These are phyloP conservation scores for Rhynchosporium agropyri DNA, from an alignment of 2,329 filamentous ascomycete species.

Conservation along the genomic window DNA sequence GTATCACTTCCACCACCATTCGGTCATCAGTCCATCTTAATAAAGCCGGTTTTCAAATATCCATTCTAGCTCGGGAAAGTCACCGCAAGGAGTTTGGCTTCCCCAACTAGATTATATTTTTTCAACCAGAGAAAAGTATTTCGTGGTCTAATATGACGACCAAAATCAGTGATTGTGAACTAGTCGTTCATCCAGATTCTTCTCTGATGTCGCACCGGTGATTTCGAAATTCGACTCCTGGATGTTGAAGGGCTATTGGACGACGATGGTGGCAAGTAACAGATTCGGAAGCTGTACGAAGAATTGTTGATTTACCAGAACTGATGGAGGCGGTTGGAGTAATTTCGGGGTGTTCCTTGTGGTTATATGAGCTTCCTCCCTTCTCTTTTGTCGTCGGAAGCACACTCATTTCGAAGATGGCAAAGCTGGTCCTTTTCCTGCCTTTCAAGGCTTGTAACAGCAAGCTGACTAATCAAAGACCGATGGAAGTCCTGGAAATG, in stretches of 20 bases:
- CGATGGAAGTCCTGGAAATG: neutral
- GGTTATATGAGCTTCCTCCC: neutral
- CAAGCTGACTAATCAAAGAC: neutral
- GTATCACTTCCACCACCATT: neutral
- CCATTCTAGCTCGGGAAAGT: neutral
- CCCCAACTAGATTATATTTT: neutral
- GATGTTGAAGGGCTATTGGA: neutral
- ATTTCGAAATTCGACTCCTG: constrained; percentile 1
- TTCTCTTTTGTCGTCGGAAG: neutral
- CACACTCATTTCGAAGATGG: neutral
- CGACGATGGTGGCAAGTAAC: constrained; percentile 1
- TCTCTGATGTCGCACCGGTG: neutral
- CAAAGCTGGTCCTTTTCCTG: neutral
- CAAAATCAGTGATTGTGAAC: constrained; percentile 4
- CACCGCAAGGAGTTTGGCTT: neutral
- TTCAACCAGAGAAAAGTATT: neutral
- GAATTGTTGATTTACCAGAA: neutral
- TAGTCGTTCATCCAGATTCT: neutral
- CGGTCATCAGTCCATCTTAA: neutral
- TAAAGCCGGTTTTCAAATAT: neutral
- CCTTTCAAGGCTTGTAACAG: neutral
- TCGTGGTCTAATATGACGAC: neutral
- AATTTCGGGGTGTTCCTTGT: neutral
- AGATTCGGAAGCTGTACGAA: constrained; percentile 4
- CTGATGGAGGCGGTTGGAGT: constrained; percentile 4